phyloP scores from a whole-genome alignment of 495 filamentous ascomycete species.

The Penicillium nucicola region DNA sequence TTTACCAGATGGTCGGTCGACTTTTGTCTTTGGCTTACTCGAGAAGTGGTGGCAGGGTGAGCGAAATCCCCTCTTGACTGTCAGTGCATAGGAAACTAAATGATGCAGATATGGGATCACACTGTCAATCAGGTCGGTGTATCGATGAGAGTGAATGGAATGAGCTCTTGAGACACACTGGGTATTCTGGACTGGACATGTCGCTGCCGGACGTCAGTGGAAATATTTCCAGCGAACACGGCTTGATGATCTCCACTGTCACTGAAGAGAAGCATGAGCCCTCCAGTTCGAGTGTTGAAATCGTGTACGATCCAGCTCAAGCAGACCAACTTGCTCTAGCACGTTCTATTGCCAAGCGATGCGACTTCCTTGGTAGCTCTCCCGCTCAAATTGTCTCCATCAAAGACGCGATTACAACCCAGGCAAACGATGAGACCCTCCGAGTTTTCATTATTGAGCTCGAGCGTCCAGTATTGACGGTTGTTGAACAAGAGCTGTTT shows the following conservation, averaged over 20 bases:
- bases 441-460: background rate
- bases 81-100: background rate
- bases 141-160: constrained; percentile 19
- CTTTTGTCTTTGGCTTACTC: constrained; percentile 14
- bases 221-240: no score
- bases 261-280: no score
- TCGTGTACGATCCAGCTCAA: no score
- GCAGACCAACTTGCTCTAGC: no score
- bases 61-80: background rate
- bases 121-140: constrained; percentile 12
- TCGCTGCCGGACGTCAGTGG: background rate
- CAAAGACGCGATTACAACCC: background rate
- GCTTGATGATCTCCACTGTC: no score
- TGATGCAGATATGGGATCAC: background rate
- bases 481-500: constrained; percentile 1
- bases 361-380: no score
- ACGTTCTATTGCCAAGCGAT: no score
- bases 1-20: background rate
- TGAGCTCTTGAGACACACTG: constrained; percentile 7
- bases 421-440: background rate
- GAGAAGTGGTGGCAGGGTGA: constrained; percentile 18
- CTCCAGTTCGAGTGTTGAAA: no score
- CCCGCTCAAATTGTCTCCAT: no score
- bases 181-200: constrained; percentile 19
- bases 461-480: background rate